These are phyloP conservation scores for Claviceps fusiformis DNA, from an alignment of 2,329 filamentous ascomycete genomes.

Conservation along the genomic window DNA sequence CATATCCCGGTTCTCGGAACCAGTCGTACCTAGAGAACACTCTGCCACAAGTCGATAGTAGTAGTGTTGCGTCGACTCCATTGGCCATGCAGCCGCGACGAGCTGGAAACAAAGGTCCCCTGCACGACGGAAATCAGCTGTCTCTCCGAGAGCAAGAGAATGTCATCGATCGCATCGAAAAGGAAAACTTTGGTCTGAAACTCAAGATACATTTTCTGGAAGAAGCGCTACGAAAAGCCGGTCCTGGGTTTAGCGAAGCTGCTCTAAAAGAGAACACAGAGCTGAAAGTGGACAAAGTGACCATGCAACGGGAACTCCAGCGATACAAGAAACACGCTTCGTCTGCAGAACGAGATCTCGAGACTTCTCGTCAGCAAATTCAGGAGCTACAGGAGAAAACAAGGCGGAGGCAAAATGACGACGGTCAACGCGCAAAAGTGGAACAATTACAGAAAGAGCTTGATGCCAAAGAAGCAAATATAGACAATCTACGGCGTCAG, in stretches of 20 bases:
- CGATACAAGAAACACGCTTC: constrained; percentile 75
- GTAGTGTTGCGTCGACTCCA: constrained; percentile 74
- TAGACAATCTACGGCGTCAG: constrained; percentile 46
- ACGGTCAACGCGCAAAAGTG: constrained; percentile 49
- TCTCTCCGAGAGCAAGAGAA: constrained; percentile 91
- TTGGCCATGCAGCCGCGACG: constrained; percentile 54
- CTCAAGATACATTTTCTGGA: constrained; percentile 95
- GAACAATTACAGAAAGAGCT: constrained; percentile 43
- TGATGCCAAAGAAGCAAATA: constrained; percentile 44
- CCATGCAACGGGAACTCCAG: constrained; percentile 75
- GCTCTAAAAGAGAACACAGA: constrained; percentile 92
- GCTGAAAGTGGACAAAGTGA: constrained; percentile 83
- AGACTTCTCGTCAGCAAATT: constrained; percentile 70
- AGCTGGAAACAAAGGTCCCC: constrained; percentile 48
- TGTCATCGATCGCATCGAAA: constrained; percentile 89
- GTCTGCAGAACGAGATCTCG: constrained; percentile 73
- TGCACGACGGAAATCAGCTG: constrained; percentile 79
- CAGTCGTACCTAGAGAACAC: constrained; percentile 56
- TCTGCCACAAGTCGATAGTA: constrained; percentile 60
- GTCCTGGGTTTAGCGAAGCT: constrained; percentile 77
- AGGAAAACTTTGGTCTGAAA: constrained; percentile 95
- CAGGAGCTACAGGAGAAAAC: constrained; percentile 70
- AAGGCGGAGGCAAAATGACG: constrained; percentile 61
- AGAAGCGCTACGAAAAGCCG: constrained; percentile 73
- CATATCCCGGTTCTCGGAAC: constrained; percentile 52